Conservation (phyloP, 2,329 filamentous ascomycete species). For the Aspergillus amoenus region DNA sequence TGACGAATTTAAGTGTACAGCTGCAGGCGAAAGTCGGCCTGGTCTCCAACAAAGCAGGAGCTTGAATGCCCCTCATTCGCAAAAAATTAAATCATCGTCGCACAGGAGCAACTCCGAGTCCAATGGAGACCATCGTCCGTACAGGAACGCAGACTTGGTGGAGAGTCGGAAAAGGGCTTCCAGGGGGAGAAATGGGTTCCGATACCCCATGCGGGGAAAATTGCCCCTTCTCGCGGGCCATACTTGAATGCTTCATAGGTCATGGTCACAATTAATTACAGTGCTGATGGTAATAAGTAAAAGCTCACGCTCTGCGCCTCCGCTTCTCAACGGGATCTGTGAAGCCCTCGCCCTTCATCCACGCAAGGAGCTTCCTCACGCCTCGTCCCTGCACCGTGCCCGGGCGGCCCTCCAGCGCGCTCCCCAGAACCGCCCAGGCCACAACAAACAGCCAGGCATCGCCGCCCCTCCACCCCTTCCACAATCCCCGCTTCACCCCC, state of each 20-base stretch:
- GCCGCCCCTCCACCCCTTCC: slow-evolving; percentile 76
- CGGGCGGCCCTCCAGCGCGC: slow-evolving; percentile 72
- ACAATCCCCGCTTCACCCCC: slow-evolving; percentile 85
- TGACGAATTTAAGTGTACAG: slow-evolving; percentile 8
- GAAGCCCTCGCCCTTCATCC: slow-evolving; percentile 74
- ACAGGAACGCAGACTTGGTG: not conserved
- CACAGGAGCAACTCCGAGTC: slow-evolving; percentile 6
- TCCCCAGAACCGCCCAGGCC: slow-evolving; percentile 74
- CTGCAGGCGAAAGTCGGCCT: slow-evolving; percentile 13
- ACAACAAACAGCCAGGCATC: slow-evolving; percentile 82
- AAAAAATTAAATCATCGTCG: not conserved
- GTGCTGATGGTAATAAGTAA: not conserved
- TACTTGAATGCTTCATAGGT: not conserved
- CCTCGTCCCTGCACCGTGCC: slow-evolving; percentile 65
- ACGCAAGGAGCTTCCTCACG: slow-evolving; percentile 71
- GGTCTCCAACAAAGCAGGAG: not conserved
- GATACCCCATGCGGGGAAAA: slow-evolving; percentile 8
- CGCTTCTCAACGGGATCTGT: slow-evolving; percentile 60
- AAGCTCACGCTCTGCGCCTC: slow-evolving; percentile 6
- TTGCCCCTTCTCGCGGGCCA: not conserved
- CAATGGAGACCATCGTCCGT: not conserved
- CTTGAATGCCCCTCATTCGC: not conserved
- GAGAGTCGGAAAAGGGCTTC: slow-evolving; percentile 17
- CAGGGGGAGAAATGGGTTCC: slow-evolving; percentile 8
- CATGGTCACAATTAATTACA: not conserved